These are phyloP conservation scores for Coemansia sp. DNA, from an alignment of 192 early-diverging fungal genomes.

Conservation along the genomic window DNA sequence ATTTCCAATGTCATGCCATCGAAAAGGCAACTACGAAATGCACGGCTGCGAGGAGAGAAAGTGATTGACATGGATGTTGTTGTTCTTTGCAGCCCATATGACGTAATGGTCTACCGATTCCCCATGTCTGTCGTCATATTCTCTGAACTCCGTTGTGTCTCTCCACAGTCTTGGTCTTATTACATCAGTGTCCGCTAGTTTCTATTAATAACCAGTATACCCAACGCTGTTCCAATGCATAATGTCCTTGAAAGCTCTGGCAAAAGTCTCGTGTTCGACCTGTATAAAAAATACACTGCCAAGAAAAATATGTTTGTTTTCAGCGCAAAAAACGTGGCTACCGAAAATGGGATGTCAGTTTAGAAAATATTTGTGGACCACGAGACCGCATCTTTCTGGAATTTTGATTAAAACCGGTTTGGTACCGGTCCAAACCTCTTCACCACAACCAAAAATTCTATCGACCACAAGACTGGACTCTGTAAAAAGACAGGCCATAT, in stretches of 20 bases:
- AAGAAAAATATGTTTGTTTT: too few relatives aligned
- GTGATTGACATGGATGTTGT: background rate
- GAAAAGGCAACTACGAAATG: too few relatives aligned
- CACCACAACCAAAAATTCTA: background rate
- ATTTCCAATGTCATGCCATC: constrained; percentile 1
- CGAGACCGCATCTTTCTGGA: background rate
- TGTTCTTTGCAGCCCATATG: background rate
- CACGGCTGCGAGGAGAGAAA: background rate
- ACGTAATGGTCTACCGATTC: background rate
- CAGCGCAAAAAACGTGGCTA: background rate
- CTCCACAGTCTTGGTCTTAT: background rate
- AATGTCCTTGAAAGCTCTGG: too few relatives aligned
- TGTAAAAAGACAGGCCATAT: background rate
- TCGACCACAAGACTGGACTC: background rate
- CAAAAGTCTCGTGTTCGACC: too few relatives aligned
- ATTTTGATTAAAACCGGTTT: background rate
- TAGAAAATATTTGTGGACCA: background rate
- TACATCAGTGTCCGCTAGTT: background rate
- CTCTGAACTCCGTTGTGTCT: background rate
- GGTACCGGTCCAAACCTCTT: background rate
- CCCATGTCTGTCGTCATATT: background rate
- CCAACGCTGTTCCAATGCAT: too few relatives aligned
- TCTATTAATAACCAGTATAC: background rate
- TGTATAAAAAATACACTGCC: too few relatives aligned
- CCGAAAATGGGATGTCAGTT: background rate